phyloP scores from a whole-genome alignment of 352 stramenopile genomes.

The Pelagophyceae sp. region DNA sequence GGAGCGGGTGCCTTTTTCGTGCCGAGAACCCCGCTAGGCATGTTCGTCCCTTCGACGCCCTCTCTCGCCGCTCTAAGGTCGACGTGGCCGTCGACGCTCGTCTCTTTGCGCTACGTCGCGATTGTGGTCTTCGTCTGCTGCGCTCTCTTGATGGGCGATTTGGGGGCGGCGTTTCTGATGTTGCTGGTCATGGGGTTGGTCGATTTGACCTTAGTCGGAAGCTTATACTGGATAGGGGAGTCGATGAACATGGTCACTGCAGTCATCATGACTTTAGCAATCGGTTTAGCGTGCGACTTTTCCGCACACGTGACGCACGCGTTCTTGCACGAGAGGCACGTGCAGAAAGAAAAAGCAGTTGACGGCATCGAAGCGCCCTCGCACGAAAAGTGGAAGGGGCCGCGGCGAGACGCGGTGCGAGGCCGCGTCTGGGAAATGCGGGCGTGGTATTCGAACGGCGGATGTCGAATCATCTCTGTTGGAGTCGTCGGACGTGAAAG shows the following conservation, averaged over 20 bases:
- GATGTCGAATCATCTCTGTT: neutral
- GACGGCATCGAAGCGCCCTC: neutral
- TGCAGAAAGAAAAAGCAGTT: too few species aligned
- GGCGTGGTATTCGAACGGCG: too few species aligned
- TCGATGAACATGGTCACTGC: constrained; percentile 4
- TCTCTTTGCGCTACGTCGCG: neutral
- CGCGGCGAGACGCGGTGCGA: too few species aligned
- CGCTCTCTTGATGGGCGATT: neutral
- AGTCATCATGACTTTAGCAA: constrained; percentile 3
- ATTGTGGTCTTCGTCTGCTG: neutral
- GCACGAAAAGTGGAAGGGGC: too few species aligned
- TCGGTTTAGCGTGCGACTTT: constrained; percentile 29
- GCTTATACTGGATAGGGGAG: constrained; percentile 10
- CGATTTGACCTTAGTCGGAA: neutral
- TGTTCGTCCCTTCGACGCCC: neutral
- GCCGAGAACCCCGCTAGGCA: too few species aligned
- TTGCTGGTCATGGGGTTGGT: neutral
- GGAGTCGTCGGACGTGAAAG: neutral
- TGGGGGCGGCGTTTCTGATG: neutral
- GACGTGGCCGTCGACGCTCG: neutral
- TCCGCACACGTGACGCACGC: constrained; percentile 28
- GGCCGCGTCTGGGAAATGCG: too few species aligned
- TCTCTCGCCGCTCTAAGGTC: neutral
- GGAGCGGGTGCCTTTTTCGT: too few species aligned
- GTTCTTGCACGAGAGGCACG: constrained; percentile 25